Base-by-base conservation (phyloP, 2,329 filamentous ascomycete genomes). In the Chaetomiaceae sp. region DNA sequence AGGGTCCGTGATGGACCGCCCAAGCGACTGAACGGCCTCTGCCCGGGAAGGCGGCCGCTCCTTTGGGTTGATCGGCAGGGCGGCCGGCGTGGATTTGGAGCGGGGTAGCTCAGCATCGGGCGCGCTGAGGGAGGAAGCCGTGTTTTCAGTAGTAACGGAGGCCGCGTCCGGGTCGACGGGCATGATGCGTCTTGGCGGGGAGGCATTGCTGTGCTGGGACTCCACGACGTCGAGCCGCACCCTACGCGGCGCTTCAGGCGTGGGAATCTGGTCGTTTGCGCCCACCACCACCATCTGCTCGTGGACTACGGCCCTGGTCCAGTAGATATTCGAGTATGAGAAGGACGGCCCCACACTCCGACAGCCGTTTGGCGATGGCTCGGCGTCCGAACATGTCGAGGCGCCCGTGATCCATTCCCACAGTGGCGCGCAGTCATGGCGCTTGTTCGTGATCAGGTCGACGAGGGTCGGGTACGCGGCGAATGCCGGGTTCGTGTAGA, bases 281-380 rank as follows among this genome's bases (percentile, higher is more conserved):
- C 68, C 62, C 22, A 71, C 61, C 14, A 71, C 65, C 27, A 67
- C 67, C 67, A 71, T 62, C 57, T 63, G 47, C 27, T 64, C 54
- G 11, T 63, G 60, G 22, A 70, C 59, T 7, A 68, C 51, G 15
- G 63, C 63, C 8, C 65, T 62, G 23, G 69, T 70, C 69, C 69
- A 71, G 47, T 59, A 63, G 31, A 62, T 59, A 50, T 62, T 60
- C 44, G 63, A 59, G 44, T 66, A 68, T n/a, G 56, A 57, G 44
- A 66, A 64, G 6, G 62, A 62, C 23, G 62, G 49, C 20, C 20
- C 9, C 12, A 60, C 52, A 34, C 49, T 53, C 15, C 25, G 36
- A 44, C 49, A 20, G 37, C 44, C 43, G 29, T 45, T 53, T 48
- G 44, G 23, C 20, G 57, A 31, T 31, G 39, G 17, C n/a, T 36